Base-by-base conservation (phyloP, 176 grass and related monocot species). In the Paspalum vaginatum region DNA sequence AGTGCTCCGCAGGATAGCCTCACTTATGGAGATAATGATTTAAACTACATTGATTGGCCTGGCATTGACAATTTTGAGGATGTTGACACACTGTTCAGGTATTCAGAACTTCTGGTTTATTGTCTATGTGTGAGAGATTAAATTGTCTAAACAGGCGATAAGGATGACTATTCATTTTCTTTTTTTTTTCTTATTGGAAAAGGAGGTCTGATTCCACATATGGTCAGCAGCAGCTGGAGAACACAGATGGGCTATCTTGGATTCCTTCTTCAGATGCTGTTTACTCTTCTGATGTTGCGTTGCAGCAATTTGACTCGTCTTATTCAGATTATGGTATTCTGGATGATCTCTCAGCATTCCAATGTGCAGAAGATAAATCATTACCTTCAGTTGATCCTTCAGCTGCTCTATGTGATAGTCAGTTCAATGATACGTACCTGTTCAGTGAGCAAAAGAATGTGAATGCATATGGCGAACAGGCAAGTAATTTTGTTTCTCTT, bases 31-130 rank as follows among this genome's bases (percentile, higher is more conserved):
- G 89, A 90, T 73, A 89, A 85, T 91, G 91, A 98, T 86, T 77
- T 98, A 56, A 83, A 76, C 72, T 93, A 92, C 75, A 90, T 91
- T 46, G 92, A 98, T 70, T 98, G 95, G 95, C 90, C 88, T 61
- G 75, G 80, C 55, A 98, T 98, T 54, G 95, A 92, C 62, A 94
- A 94, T 88, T 94, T 92, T 24, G 92, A 94, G 80, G 95, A 94
- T 76, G 86, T 98, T 7, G 95, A 94, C 44, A 88, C 74, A 84
- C 79, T 98, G 59, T 98, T 98, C 92, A 98, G 95, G 95, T 98
- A 93, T 69, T 81, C 65, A 21, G 39, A 86, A 56, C 77, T 26
- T 49, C 11, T 64, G 48, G 32, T 6, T 61, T 71, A 14, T 25
- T 65, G 12, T 15, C 32, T 89, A 4, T 32, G 32, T 32, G 32